Percentiles rank a stretch among this genome's conserved stretches.
phyloP scores from a whole-genome alignment of 73 alveolate genomes.

The Symbiodinium natans region DNA sequence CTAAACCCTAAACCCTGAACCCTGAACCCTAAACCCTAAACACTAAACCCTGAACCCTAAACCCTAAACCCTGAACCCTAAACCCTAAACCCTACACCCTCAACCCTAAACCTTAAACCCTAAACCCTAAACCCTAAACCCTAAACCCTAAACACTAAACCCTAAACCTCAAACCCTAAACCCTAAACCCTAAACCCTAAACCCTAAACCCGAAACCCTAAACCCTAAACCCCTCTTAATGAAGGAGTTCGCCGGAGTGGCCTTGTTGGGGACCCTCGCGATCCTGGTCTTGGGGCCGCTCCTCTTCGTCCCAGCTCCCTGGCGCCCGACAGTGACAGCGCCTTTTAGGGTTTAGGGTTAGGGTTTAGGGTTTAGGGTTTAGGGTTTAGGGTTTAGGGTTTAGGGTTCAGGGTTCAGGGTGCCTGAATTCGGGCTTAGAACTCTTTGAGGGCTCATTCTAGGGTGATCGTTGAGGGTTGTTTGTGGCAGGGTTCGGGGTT shows the following conservation, averaged over 20 bases:
- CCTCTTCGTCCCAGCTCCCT: background rate
- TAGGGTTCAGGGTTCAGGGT: background rate
- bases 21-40: background rate
- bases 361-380: background rate
- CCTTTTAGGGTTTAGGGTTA: background rate
- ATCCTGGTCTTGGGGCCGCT: background rate
- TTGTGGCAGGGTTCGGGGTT: no score
- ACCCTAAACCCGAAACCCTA: no score
- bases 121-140: no score
- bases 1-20: background rate
- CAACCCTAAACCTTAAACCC: no score
- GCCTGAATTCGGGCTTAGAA: no score
- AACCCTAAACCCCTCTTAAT: background rate
- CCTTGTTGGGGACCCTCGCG: background rate
- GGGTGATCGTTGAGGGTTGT: no score
- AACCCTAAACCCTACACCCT: no score
- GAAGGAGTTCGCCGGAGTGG: background rate
- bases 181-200: no score
- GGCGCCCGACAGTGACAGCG: background rate
- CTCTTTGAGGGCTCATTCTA: no score
- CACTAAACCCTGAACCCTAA: background rate
- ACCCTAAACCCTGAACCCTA: background rate
- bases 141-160: no score
- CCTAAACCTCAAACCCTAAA: no score
- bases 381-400: background rate